Evolutionary conservation across 148 eudicot genomes (phyloP), one percentile per base, ranked within the genome.

Genomic region (Pharnaceum exiguum): DNA sequence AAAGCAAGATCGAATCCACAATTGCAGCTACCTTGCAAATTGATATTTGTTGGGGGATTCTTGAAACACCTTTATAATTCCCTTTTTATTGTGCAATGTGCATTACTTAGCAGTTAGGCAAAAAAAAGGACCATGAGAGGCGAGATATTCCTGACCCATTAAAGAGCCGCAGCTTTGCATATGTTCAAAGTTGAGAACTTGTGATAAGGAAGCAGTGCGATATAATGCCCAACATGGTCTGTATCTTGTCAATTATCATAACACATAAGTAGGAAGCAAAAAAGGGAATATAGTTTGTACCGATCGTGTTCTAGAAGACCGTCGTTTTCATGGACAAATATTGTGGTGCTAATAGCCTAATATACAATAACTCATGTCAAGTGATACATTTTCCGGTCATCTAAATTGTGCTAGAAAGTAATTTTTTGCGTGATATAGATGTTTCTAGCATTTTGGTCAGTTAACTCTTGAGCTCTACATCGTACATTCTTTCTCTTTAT

Each of bases 131-230:
- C 66, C 72, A 68, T 60, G 18, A 46, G 43, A 57, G 50, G 59
- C 28, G 46, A 39, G 25, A 52, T 18, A 25, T 19, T 39, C 26
- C 17, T 2, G 25, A 55, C 57, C 48, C 48, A 22, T 13, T 37
- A 50, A 57, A 49, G 51, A 15, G 42, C 5, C 16, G 5, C 4
- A 51, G 11, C 66, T 60, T 68, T 60, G 72, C 59, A 68, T 68
- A 68, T 68, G 57, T 70, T 56, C 63, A 49, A 56, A 63, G 55
- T 10, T 70, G 51, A 62, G n/a, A n/a, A n/a, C n/a, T 55, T 16
- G 51, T 62, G 68, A 69, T n/a, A n/a, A n/a, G n/a, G n/a, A n/a
- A n/a, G n/a, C n/a, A 62, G 43, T 38, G 54, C 18, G 48, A 39
- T 40, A n/a, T 11, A 12, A 16, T 61, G 48, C 43, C 52, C 44